Conservation (phyloP, 2,329 filamentous ascomycete genomes). For the Colletotrichum sp. region DNA sequence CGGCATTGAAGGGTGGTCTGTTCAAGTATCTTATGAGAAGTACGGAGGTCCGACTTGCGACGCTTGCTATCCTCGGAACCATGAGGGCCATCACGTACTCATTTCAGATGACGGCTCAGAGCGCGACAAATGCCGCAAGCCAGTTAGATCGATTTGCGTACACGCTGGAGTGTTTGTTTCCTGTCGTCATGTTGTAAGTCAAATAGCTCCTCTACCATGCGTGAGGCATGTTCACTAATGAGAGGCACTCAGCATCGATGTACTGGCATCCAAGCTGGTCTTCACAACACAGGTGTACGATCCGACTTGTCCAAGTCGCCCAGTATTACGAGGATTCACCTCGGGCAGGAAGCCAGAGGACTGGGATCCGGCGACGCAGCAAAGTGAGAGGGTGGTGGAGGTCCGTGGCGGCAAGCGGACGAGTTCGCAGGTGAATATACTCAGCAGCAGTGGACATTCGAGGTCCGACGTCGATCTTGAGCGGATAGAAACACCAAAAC, state of each 20-base stretch:
- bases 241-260: constrained; percentile 30
- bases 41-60: constrained; percentile 43
- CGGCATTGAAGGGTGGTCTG: constrained; percentile 31
- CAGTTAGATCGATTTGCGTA: constrained; percentile 48
- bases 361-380: neutral
- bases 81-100: constrained; percentile 46
- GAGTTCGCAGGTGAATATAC: neutral
- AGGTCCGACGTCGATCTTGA: neutral
- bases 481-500: neutral
- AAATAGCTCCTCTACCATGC: no score
- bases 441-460: neutral
- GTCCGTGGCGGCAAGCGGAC: neutral
- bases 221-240: neutral
- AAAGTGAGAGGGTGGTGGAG: neutral
- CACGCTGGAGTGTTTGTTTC: constrained; percentile 46
- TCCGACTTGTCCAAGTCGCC: neutral
- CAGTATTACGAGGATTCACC: neutral
- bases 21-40: constrained; percentile 45
- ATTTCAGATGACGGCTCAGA: constrained; percentile 40
- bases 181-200: constrained; percentile 44
- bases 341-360: neutral
- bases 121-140: constrained; percentile 38
- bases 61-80: constrained; percentile 41
- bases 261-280: constrained; percentile 37
- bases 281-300: constrained; percentile 19